Conservation (phyloP, 805 yeast genomes). For the Candida mattraensis region DNA sequence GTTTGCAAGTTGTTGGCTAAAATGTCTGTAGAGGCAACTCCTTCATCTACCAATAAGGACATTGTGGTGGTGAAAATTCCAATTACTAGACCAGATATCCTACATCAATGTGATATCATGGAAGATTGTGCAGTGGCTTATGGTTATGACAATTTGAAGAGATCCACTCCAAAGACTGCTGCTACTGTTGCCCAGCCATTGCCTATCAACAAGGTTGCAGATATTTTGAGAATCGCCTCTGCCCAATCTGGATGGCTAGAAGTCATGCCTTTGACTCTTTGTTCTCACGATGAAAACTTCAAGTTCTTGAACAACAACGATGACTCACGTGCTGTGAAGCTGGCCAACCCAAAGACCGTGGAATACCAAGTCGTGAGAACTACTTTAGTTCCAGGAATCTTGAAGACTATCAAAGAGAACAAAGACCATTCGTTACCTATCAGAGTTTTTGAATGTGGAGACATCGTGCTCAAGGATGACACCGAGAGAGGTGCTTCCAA, state of each 20-base stretch:
- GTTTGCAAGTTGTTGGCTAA: constrained; percentile 67
- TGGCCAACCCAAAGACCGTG: constrained; percentile 93
- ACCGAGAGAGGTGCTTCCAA: constrained; percentile 89
- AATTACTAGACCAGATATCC: constrained; percentile 90
- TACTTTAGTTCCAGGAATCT: constrained; percentile 86
- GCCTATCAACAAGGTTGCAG: constrained; percentile 88
- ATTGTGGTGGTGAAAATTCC: constrained; percentile 74
- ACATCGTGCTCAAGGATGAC: constrained; percentile 81
- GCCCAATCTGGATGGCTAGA: constrained; percentile 96
- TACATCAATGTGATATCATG: constrained; percentile 97
- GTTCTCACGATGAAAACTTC: constrained; percentile 97
- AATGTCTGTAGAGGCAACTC: constrained; percentile 75
- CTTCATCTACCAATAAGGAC: constrained; percentile 46
- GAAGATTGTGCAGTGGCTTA: constrained; percentile 97
- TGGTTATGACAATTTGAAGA: constrained; percentile 86
- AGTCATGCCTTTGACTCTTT: constrained; percentile 91
- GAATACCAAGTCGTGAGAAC: constrained; percentile 99
- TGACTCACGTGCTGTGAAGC: constrained; percentile 75
- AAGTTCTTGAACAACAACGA: constrained; percentile 74
- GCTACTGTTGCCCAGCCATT: constrained; percentile 84
- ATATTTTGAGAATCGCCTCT: constrained; percentile 85
- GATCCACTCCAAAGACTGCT: constrained; percentile 73
- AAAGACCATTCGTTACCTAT: constrained; percentile 94
- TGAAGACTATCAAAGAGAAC: constrained; percentile 94
- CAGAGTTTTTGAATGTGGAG: constrained; percentile 93